Conservation (phyloP, 768 basidiomycete species). For the Lactarius pseudohatsudake region DNA sequence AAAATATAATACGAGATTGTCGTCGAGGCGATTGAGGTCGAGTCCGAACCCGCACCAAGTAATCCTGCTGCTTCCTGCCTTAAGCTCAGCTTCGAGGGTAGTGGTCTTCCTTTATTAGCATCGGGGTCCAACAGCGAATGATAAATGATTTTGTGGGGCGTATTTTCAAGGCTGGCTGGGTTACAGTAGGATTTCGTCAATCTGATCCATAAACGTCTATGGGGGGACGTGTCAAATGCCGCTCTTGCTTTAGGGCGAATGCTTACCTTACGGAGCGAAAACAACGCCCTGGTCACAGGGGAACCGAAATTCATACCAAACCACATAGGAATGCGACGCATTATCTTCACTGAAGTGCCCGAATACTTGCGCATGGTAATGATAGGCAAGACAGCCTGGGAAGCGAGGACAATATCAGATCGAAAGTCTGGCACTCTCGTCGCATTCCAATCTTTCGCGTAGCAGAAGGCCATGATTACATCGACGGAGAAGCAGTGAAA, state of each 20-base stretch:
- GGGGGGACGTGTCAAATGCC: background rate
- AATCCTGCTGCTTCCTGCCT: background rate
- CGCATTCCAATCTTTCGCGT: background rate
- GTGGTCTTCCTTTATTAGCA: background rate
- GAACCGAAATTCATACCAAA: background rate
- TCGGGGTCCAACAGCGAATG: background rate
- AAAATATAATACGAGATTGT: background rate
- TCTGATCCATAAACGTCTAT: background rate
- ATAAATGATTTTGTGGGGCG: background rate
- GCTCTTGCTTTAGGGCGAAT: too few relatives aligned
- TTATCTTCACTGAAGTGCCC: background rate
- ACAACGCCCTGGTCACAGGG: background rate
- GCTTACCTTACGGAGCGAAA: background rate
- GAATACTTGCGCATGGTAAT: background rate
- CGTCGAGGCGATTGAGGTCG: background rate
- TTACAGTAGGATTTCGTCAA: background rate
- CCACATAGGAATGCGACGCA: background rate
- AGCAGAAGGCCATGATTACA: too few relatives aligned
- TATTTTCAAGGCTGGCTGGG: background rate
- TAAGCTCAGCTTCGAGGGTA: background rate
- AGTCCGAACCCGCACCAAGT: background rate
- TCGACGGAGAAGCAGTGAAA: background rate
- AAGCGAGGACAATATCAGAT: background rate
- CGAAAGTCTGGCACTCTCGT: background rate
- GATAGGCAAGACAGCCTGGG: background rate